Base-by-base conservation (phyloP, 192 early-diverging fungal genomes). In the Coemansia sp. region DNA sequence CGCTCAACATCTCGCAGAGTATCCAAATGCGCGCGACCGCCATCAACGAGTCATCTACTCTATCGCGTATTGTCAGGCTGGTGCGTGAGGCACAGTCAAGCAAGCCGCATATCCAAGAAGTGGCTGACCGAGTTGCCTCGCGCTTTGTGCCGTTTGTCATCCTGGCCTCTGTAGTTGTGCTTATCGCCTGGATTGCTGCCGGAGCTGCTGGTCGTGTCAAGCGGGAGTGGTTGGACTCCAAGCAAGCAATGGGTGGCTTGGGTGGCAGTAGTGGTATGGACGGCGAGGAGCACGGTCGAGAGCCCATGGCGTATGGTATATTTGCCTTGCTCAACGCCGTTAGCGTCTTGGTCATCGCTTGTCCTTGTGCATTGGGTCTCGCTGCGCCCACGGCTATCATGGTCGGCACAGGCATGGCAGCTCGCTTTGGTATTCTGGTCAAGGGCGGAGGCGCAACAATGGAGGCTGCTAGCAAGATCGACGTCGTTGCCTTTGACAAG, bases 371-470 rank as follows among this genome's bases (percentile, higher is more conserved):
- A 5, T 85, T 99, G 31, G 97, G 97, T 31, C 87, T 99, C 24
- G 92, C 95, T 15, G 95, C 95, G 0, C 97, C 97, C 16, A 99
- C 97, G 0, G 97, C 96, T n/a, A 93, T 98, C 33, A 98, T 99
- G 96, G 97, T 97, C 5, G 97, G 96, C 20, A 97, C 96, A 0
- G 97, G 97, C 5, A 87, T 98, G 42, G 96, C 94, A 11, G 97
- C 97, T 3, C 86, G 93, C 41, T 86, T 93, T 46, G 97, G 97
- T 0, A 94, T 99, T 52, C 80, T 99, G 55, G 95, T 99, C 77
- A 99, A 99, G 86, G 93, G 96, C 34, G 82, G 82, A 38, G 97
- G 95, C 7, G 90, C 76, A 18, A 90, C 94, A 11, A 83, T 99
- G 66, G 95, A 96, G 74, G 87, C 85, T 7, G 94, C 94, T 11